Evolutionary conservation across 176 grass and related monocot species (phyloP), one percentile per base, ranked within the genome.

Genomic region (Rhynchospora pubera): DNA sequence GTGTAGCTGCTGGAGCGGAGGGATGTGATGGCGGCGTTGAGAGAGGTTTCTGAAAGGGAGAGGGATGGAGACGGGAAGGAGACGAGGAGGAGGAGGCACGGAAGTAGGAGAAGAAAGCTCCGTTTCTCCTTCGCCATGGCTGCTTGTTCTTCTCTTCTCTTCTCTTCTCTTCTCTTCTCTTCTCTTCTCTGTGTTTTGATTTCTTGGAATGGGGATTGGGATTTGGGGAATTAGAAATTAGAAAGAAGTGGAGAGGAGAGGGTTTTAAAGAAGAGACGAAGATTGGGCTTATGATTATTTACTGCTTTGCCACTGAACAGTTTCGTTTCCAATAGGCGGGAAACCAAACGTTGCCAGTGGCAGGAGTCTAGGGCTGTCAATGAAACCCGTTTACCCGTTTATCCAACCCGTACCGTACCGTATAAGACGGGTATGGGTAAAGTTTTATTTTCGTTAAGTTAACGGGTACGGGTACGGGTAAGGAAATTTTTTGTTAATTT

Each of bases 1-100:
- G 61, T 68, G 84, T 85, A 85, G 76, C 84, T 47, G 61, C 44
- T 62, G 21, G 74, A 71, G 22, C 84, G 84, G 7, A 85, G 84
- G 12, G 75, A 51, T 8, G 76, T 34, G 62, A 85, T 80, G 0
- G 84, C 84, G 6, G 84, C 74, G 24, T 67, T 55, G 71, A 85
- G 75, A 21, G 77, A 77, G 16, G 23, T 2, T 9, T 85, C 84
- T 8, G 77, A 70, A 18, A 85, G 9, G 50, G 76, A 68, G 15
- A 18, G 9, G 7, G 32, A 51, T 18, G 28, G 57, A 24, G 61
- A 57, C 13, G 55, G 75, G 34, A 77, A 24, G 11, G 19, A 1
- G n/a, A 58, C 43, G 43, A 63, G 15, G 45, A 14, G 23, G 16
- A 79, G 23, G 46, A 79, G 19, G 83, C 77, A 9, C 24, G 42